Base-by-base conservation (phyloP, 768 basidiomycete species). In the Russula vinacea region DNA sequence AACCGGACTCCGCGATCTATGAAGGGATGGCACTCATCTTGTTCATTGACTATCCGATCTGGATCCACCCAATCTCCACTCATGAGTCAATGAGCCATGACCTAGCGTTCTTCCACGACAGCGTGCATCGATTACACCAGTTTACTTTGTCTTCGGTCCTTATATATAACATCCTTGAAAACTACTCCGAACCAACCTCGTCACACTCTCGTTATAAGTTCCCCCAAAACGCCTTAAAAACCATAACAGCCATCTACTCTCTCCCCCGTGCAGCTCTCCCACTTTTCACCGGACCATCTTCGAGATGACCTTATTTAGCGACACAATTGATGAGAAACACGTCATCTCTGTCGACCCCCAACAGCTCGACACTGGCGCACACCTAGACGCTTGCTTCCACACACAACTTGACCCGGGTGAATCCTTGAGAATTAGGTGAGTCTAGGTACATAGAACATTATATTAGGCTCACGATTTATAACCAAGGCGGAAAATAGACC, bases 341-440 rank as follows among this genome's bases (percentile, higher is more conserved):
- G 37, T 33, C 56, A 50, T 81, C 26, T 72, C 76, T 22, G 72
- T 81, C 14, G 78, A 81, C 5, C 74, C 77, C 49, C 78, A 75
- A 62, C 80, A 84, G 57, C 78, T 86, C 7, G 87, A 88, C 69
- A 84, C 85, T 4, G 87, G 80, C 26, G 87, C 87, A 32, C 79
- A 79, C 65, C 73, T 88, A 32, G 79, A 79, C 17, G 78, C 81
- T n/a, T 11, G 81, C 81, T 7, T 78, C 16, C 71, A 77, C 3
- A 71, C 50, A 13, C 76, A 75, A 42, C 67, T 88, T 37, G 84
- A 84, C 62, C 82, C 83, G 3, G 74, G 64, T 5, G 86, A 87
- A 71, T 79, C 0, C n/a, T 55, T 72, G 29, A 76, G 83, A 52
- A 74, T 89, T 57, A 76, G 85, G 84, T 69, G 51, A 24, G 62